Conservation (phyloP, 148 eudicot genomes). For the Rhododendron molle region DNA sequence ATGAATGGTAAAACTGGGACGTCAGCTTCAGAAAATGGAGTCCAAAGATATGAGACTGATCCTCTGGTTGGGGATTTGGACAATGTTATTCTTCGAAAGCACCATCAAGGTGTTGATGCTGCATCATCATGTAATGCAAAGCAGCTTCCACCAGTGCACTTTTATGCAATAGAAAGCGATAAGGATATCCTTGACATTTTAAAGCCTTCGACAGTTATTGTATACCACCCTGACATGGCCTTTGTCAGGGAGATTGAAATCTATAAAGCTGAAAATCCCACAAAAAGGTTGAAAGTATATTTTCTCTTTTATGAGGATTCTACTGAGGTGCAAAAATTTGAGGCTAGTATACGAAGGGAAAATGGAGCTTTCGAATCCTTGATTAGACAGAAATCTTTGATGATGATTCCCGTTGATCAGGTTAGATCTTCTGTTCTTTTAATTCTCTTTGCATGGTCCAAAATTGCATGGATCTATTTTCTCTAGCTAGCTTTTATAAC, state of each 20-base stretch:
- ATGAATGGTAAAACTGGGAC: conserved; percentile 22
- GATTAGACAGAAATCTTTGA: conserved; percentile 93
- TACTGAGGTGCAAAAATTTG: conserved; percentile 90
- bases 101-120: conserved; percentile 28
- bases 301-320: conserved; percentile 95
- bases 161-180: conserved; percentile 82
- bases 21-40: conserved; percentile 23
- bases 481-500: neutral
- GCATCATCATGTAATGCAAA: conserved; percentile 20
- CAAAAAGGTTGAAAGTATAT: conserved; percentile 74
- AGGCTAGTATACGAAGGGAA: conserved; percentile 91
- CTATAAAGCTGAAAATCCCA: conserved; percentile 87
- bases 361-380: conserved; percentile 95
- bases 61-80: conserved; percentile 19
- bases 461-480: neutral
- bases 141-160: conserved; percentile 66
- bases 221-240: conserved; percentile 91
- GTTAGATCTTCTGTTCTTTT: conserved; percentile 31
- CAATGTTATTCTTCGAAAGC: conserved; percentile 46
- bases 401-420: conserved; percentile 91
- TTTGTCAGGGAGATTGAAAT: conserved; percentile 93
- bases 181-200: conserved; percentile 64
- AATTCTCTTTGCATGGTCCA: neutral
- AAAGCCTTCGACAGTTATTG: conserved; percentile 73
- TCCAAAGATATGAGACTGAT: conserved; percentile 18